Conservation (phyloP, 1,139 yeast genomes). For the Groenewaldozyma auringiensis region DNA sequence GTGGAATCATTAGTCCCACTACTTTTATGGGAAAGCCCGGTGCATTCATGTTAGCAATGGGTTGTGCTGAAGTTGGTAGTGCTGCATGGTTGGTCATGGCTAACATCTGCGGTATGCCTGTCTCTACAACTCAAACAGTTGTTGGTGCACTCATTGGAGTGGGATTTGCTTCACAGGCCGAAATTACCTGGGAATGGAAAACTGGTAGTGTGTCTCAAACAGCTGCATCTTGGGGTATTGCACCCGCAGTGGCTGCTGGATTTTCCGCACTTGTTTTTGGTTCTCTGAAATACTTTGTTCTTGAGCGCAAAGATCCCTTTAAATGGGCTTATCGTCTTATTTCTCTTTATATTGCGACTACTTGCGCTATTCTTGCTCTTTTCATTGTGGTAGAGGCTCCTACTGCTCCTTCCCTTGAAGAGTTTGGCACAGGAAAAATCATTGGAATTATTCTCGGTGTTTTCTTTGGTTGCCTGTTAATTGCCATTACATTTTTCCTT, state of each 20-base stretch:
- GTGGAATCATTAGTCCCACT: constrained; percentile 48
- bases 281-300: constrained; percentile 50
- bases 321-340: constrained; percentile 50
- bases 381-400: constrained; percentile 33
- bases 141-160: constrained; percentile 74
- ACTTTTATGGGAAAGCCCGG: constrained; percentile 52
- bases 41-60: constrained; percentile 65
- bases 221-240: constrained; percentile 69
- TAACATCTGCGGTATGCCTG: constrained; percentile 63
- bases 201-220: constrained; percentile 44
- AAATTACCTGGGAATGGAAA: constrained; percentile 67
- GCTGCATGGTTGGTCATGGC: constrained; percentile 65
- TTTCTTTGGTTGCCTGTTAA: constrained; percentile 46
- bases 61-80: constrained; percentile 71
- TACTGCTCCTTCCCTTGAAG: constrained; percentile 15
- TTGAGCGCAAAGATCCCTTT: constrained; percentile 50
- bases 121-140: constrained; percentile 71
- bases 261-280: constrained; percentile 55
- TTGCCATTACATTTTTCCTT: constrained; percentile 47
- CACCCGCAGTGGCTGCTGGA: constrained; percentile 63
- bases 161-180: constrained; percentile 64
- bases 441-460: constrained; percentile 46
- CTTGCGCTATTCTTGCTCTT: constrained; percentile 57
- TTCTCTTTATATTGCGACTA: constrained; percentile 53
- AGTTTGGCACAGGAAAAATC: constrained; percentile 15